Evolutionary conservation across 2,329 filamentous ascomycete genomes (phyloP).

Genomic region (Pseudocercospora musae): DNA sequence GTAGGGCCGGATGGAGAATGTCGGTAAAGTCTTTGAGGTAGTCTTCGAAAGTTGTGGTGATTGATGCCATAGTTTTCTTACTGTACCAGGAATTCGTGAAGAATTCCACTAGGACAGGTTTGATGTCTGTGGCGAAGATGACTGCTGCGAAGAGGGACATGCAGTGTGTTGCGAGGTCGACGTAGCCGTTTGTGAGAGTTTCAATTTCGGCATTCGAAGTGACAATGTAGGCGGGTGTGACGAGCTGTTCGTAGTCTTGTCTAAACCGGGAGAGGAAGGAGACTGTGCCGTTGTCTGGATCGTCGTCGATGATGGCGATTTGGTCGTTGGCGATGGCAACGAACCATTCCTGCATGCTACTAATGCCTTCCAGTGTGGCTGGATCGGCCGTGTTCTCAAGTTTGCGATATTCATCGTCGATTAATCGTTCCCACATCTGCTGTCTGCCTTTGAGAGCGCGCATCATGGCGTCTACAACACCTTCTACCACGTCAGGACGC

Average conservation of each 20-base stretch:
- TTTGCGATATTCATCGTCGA: conserved; percentile 77
- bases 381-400: conserved; percentile 59
- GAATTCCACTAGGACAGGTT: conserved; percentile 70
- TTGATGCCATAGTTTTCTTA: conserved; percentile 83
- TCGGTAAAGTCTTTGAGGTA: conserved; percentile 80
- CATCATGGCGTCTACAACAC: conserved; percentile 95
- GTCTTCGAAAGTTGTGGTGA: conserved; percentile 91
- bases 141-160: conserved; percentile 81
- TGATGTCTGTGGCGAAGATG: conserved; percentile 87
- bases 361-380: conserved; percentile 69
- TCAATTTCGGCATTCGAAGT: conserved; percentile 70
- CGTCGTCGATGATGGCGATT: conserved; percentile 93
- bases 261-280: conserved; percentile 86
- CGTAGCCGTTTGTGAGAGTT: conserved; percentile 80
- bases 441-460: conserved; percentile 78
- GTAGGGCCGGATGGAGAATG: conserved; percentile 79
- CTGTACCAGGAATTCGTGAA: conserved; percentile 90
- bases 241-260: conserved; percentile 74
- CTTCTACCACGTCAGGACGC: conserved; percentile 86
- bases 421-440: conserved; percentile 78
- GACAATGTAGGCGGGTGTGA: conserved; percentile 73
- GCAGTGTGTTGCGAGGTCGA: conserved; percentile 92
- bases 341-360: conserved; percentile 80
- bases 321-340: conserved; percentile 97
- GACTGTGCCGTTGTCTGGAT: conserved; percentile 64